A percentile compares a stretch with the other conserved stretches of the same genome.
These are phyloP conservation scores for Abrus pulchellus DNA, from an alignment of 306 rosid species.

Conservation along the genomic window DNA sequence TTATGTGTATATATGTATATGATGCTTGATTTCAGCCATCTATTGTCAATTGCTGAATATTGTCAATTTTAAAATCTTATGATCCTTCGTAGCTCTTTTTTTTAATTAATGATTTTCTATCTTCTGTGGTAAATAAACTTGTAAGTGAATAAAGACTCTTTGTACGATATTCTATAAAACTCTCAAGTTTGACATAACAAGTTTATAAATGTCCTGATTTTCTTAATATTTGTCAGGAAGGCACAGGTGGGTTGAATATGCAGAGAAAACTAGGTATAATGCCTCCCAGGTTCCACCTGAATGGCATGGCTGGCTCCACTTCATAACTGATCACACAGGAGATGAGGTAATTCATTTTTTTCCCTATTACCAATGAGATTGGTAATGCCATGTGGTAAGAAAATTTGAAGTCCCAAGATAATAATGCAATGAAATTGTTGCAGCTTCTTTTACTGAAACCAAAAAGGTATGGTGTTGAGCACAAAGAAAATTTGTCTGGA, in stretches of 20 bases:
- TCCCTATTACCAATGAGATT: background rate
- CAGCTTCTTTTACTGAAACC: conserved; percentile 96
- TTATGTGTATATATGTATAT: background rate
- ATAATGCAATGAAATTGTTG: conserved; percentile 38
- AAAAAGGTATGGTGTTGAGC: conserved; percentile 83
- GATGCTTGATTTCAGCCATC: background rate
- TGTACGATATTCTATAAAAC: background rate
- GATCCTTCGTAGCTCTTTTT: background rate
- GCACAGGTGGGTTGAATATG: conserved; percentile 99
- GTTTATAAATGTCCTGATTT: conserved; percentile 32
- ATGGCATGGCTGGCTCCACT: conserved; percentile 99
- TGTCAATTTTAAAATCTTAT: background rate
- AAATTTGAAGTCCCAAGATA: conserved; percentile 13
- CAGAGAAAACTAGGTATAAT: conserved; percentile 88
- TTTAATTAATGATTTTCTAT: background rate
- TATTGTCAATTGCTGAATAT: background rate
- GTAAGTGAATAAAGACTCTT: no score
- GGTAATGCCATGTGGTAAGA: conserved; percentile 23
- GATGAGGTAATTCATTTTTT: conserved; percentile 72
- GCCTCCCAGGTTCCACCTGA: conserved; percentile 99
- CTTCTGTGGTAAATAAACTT: background rate
- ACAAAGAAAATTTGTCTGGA: conserved; percentile 88
- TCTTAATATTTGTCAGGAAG: conserved; percentile 72
- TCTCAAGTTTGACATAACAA: conserved; percentile 9
- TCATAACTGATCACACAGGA: conserved; percentile 92